Base-by-base conservation (phyloP, 1,139 yeast species). In the Yamadazyma blattariae region DNA sequence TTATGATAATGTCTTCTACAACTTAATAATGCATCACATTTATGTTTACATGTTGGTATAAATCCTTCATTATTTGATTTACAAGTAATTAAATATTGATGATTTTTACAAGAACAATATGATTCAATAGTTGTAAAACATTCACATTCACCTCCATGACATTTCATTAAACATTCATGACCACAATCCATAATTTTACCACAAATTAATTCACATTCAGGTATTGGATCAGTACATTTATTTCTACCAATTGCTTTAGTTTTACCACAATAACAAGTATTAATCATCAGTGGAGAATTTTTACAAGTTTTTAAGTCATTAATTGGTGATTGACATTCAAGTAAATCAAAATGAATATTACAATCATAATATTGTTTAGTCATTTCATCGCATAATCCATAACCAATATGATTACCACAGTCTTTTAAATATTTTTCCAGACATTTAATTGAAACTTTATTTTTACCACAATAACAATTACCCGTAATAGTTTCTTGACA, bases 1-100 rank as follows among this genome's bases (percentile, higher is more conserved):
- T 71, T 61, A 54, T 95, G 94, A 40, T 81, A 70, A 59, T 89
- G 97, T 43, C 89, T 77, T 39, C 94, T 77, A 54, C 97, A 89
- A 44, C 79, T 84, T 57, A 84, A 71, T 36, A 82, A 60, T 1
- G 89, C 86, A 27, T 81, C 77, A 58, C 97, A 90, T 52, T 82
- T 81, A 36, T 81, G 78, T n/a, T 61, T 62, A 61, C 97, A 89
- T 22, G 61, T 64, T 6, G 96, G 89, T 13, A 48, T 46, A 28
- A 63, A 59, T 0, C 80, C 82, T 5, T 61, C 51, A 33, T 67
- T 74, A 12, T 71, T 45, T 44, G 82, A 76, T 33, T 62, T 63
- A 52, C 96, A 87, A 1, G 94, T 82, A 5, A 82, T 82, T 9
- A 70, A 52, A 54, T 64, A 85, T 9, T 61, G 50, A 28, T 71